These are phyloP conservation scores for Paecilomyces niveus DNA, from an alignment of 2,329 filamentous ascomycete species.

Conservation along the genomic window DNA sequence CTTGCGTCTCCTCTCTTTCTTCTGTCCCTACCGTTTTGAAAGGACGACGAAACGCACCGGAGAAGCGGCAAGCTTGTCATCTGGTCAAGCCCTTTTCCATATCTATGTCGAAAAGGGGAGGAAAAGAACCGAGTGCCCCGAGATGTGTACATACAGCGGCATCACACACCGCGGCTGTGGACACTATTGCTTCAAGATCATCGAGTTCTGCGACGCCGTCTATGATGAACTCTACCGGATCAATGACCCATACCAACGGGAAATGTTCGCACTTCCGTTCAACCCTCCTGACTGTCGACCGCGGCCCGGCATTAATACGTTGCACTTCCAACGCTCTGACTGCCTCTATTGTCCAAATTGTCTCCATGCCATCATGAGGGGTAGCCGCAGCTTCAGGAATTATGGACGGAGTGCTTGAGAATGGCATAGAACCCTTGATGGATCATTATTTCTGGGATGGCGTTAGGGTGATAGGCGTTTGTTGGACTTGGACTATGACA, in stretches of 20 bases:
- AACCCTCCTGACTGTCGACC: slow-evolving; percentile 6
- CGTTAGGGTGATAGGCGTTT: not conserved
- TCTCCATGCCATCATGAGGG: not conserved
- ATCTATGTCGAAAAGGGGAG: not conserved
- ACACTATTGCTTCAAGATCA: slow-evolving; percentile 15
- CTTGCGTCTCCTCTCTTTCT: not conserved
- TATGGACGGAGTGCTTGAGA: not conserved
- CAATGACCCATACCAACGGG: slow-evolving; percentile 17
- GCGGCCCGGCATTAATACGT: slow-evolving; percentile 1
- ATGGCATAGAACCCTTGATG: not conserved
- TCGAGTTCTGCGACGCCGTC: slow-evolving; percentile 16
- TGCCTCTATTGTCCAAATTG: not conserved
- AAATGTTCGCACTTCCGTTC: slow-evolving; percentile 8
- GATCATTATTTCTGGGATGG: not conserved
- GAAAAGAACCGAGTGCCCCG: slow-evolving; percentile 2
- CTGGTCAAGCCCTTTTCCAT: not conserved
- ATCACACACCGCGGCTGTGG: slow-evolving; percentile 16
- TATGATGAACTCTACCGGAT: slow-evolving; percentile 21
- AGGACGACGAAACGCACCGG: not conserved
- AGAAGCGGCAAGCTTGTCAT: not conserved
- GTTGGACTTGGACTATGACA: not conserved
- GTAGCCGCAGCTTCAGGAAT: not conserved
- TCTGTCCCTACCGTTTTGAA: not conserved
- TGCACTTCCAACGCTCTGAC: not conserved
- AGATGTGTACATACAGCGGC: slow-evolving; percentile 22